phyloP scores from a whole-genome alignment of 1,284 basidiomycete genomes.

The Thecaphora frezii region DNA sequence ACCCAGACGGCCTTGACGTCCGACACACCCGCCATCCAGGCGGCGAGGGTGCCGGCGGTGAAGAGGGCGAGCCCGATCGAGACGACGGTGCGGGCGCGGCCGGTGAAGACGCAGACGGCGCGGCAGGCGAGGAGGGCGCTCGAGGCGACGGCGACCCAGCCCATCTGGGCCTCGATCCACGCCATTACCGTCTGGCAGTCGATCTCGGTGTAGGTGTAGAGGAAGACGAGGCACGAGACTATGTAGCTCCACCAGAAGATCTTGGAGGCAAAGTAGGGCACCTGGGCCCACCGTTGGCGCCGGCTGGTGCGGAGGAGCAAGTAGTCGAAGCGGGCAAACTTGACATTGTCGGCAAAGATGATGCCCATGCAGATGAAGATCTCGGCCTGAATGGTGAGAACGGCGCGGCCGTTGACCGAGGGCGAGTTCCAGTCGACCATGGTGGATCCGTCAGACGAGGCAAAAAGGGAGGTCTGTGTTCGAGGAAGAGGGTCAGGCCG shows the following conservation, averaged over 20 bases:
- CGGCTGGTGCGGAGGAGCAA: constrained; percentile 12
- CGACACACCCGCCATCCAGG: constrained; percentile 40
- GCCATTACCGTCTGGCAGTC: constrained; percentile 13
- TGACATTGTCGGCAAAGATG: constrained; percentile 17
- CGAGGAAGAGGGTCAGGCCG: no score
- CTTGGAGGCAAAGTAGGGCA: constrained; percentile 27
- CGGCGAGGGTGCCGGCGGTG: constrained; percentile 26
- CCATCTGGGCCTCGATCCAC: constrained; percentile 30
- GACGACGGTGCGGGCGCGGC: constrained; percentile 13
- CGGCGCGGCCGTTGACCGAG: constrained; percentile 10
- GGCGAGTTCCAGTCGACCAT: constrained; percentile 26
- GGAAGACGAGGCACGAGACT: constrained; percentile 9
- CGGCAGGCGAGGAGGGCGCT: constrained; percentile 29
- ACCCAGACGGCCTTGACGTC: constrained; percentile 27
- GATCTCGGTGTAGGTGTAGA: constrained; percentile 16
- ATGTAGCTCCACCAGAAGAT: constrained; percentile 23
- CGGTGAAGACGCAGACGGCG: constrained; percentile 32
- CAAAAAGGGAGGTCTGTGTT: no score
- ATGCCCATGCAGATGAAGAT: constrained; percentile 30
- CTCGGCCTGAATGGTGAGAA: constrained; percentile 16
- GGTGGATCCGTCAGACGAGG: no score
- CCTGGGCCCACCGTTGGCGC: constrained; percentile 23
- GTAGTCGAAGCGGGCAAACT: constrained; percentile 19
- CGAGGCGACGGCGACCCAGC: constrained; percentile 19
- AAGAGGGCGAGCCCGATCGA: constrained; percentile 19